Evolutionary conservation across 768 basidiomycete genomes (phyloP).

Genomic region (Lactifluus pinguis): DNA sequence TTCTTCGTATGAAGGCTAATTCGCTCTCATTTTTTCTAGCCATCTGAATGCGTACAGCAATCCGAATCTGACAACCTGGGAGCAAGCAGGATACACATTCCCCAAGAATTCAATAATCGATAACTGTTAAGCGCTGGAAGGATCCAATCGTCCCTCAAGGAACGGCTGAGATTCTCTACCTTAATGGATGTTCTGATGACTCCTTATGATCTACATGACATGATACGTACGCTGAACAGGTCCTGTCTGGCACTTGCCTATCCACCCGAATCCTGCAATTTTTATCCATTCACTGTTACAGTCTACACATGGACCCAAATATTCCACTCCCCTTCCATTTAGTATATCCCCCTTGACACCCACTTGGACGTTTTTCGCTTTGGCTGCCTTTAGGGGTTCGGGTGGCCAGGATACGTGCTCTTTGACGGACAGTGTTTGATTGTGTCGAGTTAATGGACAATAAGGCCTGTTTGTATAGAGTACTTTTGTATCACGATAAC

Average conservation of each 20-base stretch:
- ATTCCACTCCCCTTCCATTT: background rate
- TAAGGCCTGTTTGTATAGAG: slow-evolving; percentile 3
- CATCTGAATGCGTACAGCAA: slow-evolving; percentile 60
- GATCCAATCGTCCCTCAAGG: no score
- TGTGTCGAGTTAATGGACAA: slow-evolving; percentile 1
- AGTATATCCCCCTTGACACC: background rate
- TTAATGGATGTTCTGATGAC: background rate
- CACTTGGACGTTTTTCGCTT: background rate
- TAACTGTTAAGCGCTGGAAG: slow-evolving; percentile 3
- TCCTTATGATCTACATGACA: slow-evolving; percentile 14
- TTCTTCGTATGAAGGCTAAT: background rate
- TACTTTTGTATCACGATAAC: slow-evolving; percentile 6
- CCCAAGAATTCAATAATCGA: slow-evolving; percentile 48
- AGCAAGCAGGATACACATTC: slow-evolving; percentile 60
- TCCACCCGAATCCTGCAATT: slow-evolving; percentile 5
- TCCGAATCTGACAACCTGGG: slow-evolving; percentile 83
- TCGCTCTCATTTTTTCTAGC: slow-evolving; percentile 12
- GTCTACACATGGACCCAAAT: slow-evolving; percentile 4
- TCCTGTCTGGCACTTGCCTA: background rate
- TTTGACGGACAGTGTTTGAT: background rate
- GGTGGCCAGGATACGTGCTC: background rate
- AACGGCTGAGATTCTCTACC: background rate
- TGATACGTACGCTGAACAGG: slow-evolving; percentile 9
- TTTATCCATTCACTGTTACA: background rate
- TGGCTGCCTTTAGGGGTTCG: background rate